Evolutionary conservation across 352 stramenopile species (phyloP).

Genomic region (Phytophthora citrophthora): DNA sequence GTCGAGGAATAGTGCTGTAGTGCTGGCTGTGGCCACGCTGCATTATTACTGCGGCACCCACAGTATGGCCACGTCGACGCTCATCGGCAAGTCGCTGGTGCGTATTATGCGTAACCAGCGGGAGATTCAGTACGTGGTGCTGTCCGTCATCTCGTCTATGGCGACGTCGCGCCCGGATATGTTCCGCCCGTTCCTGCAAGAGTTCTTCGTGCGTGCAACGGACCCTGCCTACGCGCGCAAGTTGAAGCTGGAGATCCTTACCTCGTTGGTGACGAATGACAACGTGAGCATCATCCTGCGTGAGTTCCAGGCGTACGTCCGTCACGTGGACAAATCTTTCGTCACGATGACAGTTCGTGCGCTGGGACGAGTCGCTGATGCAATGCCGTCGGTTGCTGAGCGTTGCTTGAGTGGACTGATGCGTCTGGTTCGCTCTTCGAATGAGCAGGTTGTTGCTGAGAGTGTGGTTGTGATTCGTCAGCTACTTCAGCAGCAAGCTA

Average conservation of each 20-base stretch:
- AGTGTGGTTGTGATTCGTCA: constrained; percentile 96
- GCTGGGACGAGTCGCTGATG: constrained; percentile 93
- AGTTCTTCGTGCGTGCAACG: constrained; percentile 97
- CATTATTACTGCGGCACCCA: constrained; percentile 97
- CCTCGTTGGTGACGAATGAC: constrained; percentile 90
- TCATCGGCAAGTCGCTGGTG: constrained; percentile 97
- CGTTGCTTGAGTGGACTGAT: constrained; percentile 92
- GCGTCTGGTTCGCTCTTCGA: constrained; percentile 84
- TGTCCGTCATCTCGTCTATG: constrained; percentile 96
- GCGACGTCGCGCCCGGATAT: constrained; percentile 94
- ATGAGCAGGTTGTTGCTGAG: constrained; percentile 93
- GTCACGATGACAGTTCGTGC: constrained; percentile 93
- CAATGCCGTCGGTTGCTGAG: constrained; percentile 89
- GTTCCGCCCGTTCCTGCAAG: constrained; percentile 96
- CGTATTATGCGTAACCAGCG: constrained; percentile 96
- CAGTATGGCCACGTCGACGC: constrained; percentile 83
- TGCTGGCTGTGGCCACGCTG: constrained; percentile 95
- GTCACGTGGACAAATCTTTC: constrained; percentile 95
- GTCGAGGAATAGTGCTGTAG: constrained; percentile 96
- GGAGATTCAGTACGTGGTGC: constrained; percentile 98
- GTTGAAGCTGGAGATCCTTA: constrained; percentile 98
- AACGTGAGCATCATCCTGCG: constrained; percentile 94
- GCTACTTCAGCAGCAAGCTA: constrained; percentile 91
- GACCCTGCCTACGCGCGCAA: constrained; percentile 96
- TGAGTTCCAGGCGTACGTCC: constrained; percentile 97